A percentile compares a stretch with the other conserved stretches of the same genome.
Conservation (phyloP, 2,329 filamentous ascomycete genomes). For the Paracamarosporium sp. region DNA sequence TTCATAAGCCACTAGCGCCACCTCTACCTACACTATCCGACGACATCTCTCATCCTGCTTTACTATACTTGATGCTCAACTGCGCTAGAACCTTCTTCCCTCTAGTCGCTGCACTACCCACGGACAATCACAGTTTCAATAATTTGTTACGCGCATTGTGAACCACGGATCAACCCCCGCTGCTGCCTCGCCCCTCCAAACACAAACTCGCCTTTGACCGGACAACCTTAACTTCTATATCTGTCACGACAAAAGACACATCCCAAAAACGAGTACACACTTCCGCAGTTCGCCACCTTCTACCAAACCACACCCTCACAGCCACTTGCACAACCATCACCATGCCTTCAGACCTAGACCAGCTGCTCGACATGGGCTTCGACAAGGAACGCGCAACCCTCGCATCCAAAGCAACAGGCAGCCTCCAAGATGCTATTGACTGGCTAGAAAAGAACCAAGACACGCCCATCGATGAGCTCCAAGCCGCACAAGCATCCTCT, state of each 20-base stretch:
- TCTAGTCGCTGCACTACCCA: background rate
- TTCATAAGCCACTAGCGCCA: background rate
- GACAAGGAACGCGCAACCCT: slow-evolving; percentile 81
- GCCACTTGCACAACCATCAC: slow-evolving; percentile 15
- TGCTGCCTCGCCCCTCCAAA: slow-evolving; percentile 5
- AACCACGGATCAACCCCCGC: slow-evolving; percentile 4
- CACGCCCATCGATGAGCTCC: slow-evolving; percentile 82
- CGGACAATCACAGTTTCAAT: slow-evolving; percentile 7
- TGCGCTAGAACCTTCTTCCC: background rate
- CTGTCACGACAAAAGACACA: no score
- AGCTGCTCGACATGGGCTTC: slow-evolving; percentile 76
- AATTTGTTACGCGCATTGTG: background rate
- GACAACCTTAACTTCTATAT: no score
- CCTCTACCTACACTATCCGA: background rate
- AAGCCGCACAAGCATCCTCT: slow-evolving; percentile 52
- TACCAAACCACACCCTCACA: background rate
- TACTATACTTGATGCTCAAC: background rate
- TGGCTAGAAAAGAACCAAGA: slow-evolving; percentile 95
- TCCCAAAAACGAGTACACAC: background rate
- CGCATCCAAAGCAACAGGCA: slow-evolving; percentile 83
- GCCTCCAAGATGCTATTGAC: slow-evolving; percentile 84
- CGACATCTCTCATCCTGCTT: background rate
- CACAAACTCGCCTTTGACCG: no score
- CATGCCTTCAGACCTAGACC: slow-evolving; percentile 64
- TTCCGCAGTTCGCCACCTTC: background rate